These are phyloP conservation scores for Oryza longistaminata DNA, from an alignment of 176 grass and related monocot genomes.

Conservation along the genomic window DNA sequence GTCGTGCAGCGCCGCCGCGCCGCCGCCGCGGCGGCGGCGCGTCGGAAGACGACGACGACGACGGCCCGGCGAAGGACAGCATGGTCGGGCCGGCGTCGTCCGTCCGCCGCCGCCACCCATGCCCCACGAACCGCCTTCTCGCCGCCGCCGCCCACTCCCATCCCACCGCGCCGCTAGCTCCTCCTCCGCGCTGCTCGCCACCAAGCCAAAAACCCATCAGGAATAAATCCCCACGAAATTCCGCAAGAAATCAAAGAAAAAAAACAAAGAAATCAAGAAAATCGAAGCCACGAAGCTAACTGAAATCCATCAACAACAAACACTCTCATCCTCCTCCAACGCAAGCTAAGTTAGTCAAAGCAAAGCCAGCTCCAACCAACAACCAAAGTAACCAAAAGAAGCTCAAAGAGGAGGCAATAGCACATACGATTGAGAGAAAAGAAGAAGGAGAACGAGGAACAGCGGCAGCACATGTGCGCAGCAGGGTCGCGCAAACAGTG, in stretches of 20 bases:
- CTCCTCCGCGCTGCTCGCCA: background rate
- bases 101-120: conserved; percentile 27
- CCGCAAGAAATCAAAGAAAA: conserved; percentile 1
- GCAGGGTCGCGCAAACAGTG: background rate
- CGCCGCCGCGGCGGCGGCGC: background rate
- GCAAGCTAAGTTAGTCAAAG: no score
- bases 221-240: background rate
- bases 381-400: background rate
- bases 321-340: no score
- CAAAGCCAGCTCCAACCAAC: no score
- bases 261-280: no score
- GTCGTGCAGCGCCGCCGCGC: conserved; percentile 26
- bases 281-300: no score
- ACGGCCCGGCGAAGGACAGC: conserved; percentile 31
- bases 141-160: conserved; percentile 57
- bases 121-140: conserved; percentile 39
- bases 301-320: no score
- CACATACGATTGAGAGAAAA: conserved; percentile 17
- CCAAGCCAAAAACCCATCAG: conserved; percentile 34
- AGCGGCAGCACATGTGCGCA: conserved; percentile 12
- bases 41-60: background rate
- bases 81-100: conserved; percentile 38
- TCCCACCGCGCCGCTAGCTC: background rate
- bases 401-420: background rate
- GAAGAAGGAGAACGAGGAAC: conserved; percentile 24